phyloP scores from a whole-genome alignment of 2,329 filamentous ascomycete genomes.

The Aspergillus luchuensis region DNA sequence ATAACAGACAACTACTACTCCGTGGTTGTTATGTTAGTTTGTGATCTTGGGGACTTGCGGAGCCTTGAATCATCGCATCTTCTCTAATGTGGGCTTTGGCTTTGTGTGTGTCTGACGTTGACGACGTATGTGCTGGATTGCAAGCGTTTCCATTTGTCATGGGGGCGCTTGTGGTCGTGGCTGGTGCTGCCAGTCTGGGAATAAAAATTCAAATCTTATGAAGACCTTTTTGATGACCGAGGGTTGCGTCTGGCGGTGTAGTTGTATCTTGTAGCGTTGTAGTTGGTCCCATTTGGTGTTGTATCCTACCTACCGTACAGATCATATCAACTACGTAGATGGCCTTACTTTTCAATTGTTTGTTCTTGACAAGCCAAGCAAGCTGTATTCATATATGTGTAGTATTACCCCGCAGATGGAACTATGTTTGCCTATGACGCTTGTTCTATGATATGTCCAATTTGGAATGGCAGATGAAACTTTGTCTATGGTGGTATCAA shows the following conservation, averaged over 20 bases:
- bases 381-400: too few relatives aligned
- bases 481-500: background rate
- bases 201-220: constrained; percentile 1
- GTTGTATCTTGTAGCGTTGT: background rate
- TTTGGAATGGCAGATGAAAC: background rate
- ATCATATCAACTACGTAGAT: too few relatives aligned
- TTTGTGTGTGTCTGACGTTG: background rate
- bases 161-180: constrained; percentile 1
- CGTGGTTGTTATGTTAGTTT: background rate
- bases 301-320: too few relatives aligned
- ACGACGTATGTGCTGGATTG: background rate
- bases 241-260: background rate
- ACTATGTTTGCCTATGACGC: too few relatives aligned
- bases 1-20: background rate
- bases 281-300: background rate
- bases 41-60: background rate
- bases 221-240: background rate
- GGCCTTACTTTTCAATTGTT: too few relatives aligned
- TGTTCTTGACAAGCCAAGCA: too few relatives aligned
- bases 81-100: background rate
- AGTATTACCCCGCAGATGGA: too few relatives aligned
- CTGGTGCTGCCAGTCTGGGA: constrained; percentile 12
- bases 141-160: background rate
- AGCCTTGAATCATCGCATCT: background rate
- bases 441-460: too few relatives aligned